phyloP scores from a whole-genome alignment of 495 filamentous ascomycete genomes.

The Neurospora africana region DNA sequence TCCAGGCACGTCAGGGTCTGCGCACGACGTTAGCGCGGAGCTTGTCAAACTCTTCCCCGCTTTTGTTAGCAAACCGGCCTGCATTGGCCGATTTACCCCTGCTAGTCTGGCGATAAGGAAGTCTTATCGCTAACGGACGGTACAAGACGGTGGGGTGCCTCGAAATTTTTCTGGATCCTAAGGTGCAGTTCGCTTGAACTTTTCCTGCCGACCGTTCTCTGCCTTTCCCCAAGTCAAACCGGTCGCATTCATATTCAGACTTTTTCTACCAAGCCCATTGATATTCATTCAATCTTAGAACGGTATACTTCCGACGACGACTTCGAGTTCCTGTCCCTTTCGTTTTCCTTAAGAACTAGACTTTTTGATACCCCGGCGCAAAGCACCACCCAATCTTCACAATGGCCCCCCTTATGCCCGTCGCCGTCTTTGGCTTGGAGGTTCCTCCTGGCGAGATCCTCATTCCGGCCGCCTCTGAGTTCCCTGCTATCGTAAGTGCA shows the following conservation, averaged over 20 bases:
- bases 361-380: not conserved
- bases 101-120: conserved; percentile 11
- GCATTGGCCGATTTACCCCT: not conserved
- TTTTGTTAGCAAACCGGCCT: not conserved
- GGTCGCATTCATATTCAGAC: not conserved
- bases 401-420: conserved; percentile 42
- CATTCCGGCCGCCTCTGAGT: conserved; percentile 61
- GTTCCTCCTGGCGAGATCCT: conserved; percentile 70
- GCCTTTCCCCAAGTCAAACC: not conserved
- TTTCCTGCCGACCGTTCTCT: conserved; percentile 14
- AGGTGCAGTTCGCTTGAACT: conserved; percentile 3
- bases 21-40: not conserved
- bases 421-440: conserved; percentile 82
- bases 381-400: conserved; percentile 3
- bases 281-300: not conserved
- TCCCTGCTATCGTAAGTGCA: conserved; percentile 69
- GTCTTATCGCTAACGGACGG: conserved; percentile 13
- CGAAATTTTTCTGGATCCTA: conserved; percentile 14
- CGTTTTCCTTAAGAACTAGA: not conserved
- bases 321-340: not conserved
- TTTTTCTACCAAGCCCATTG: not conserved
- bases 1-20: not conserved
- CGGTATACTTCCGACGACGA: not conserved
- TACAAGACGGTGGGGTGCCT: conserved; percentile 7
- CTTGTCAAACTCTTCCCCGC: not conserved